phyloP scores from a whole-genome alignment of 805 yeast species.

The Hanseniaspora clermontiae region DNA sequence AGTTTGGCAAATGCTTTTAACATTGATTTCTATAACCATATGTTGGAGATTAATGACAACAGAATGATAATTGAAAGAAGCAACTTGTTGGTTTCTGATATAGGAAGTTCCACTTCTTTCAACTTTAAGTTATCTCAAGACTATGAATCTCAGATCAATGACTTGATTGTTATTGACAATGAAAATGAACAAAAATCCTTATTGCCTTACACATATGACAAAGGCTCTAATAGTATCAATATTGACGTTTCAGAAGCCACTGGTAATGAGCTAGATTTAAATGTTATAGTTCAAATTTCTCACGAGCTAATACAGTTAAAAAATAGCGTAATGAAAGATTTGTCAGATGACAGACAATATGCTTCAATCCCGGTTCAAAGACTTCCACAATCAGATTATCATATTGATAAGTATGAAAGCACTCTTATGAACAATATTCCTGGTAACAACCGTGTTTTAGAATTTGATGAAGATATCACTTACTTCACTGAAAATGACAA shows the following conservation, averaged over 20 bases:
- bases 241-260: neutral
- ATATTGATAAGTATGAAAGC: conserved; percentile 7
- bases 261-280: neutral
- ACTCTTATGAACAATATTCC: neutral
- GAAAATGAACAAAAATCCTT: neutral
- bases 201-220: conserved; percentile 1
- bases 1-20: neutral
- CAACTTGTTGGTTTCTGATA: neutral
- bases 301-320: neutral
- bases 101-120: neutral
- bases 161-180: conserved; percentile 8
- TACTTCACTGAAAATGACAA: neutral
- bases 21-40: conserved; percentile 5
- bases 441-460: neutral
- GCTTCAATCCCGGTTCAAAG: neutral
- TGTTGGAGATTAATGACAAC: conserved; percentile 9
- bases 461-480: neutral
- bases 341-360: conserved; percentile 6
- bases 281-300: conserved; percentile 3
- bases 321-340: conserved; percentile 2
- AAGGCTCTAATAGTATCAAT: conserved; percentile 3
- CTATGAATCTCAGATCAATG: neutral
- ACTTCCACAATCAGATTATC: neutral
- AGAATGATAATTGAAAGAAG: conserved; percentile 12
- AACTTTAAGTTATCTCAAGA: conserved; percentile 4